Evolutionary conservation across 352 stramenopile species (phyloP), one percentile per base, ranked within the genome.

Genomic region (Ophiocytium majus): DNA sequence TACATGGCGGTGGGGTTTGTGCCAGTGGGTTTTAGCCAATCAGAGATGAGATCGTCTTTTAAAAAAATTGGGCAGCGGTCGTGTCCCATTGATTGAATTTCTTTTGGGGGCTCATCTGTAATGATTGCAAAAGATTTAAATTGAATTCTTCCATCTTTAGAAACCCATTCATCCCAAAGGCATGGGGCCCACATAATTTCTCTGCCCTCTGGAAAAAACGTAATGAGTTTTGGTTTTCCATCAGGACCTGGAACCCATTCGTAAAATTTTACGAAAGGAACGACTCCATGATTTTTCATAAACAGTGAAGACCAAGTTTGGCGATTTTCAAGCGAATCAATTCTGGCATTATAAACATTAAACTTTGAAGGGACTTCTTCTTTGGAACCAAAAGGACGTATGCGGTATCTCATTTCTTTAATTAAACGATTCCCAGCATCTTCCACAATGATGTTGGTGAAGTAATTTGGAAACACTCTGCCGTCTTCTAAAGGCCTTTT

Each of bases 11-110:
- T 28, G 28, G 19, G 57, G 57, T 28, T 71, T 71, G 19, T 71
- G 19, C 28, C 28, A 23, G 57, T 71, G 23, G 57, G 57, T 28
- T 23, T 28, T 71, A 71, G 57, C 57, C 57, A 71, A 23, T 71
- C 57, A 28, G 23, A 23, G 57, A 71, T 71, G 57, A 23, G 28
- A 23, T 71, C 28, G 19, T 71, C 57, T 71, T 28, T 71, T 28
- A 71, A 28, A 71, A 71, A 71, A 71, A 71, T 71, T 71, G 57
- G 57, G 57, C 57, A 71, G 57, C 57, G 57, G 28, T 71, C 57
- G 57, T 71, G 57, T 28, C 57, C 57, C 19, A 23, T 23, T 28
- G 23, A 23, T 23, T 23, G 19, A 28, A 71, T 28, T 71, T 71
- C 57, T 23, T 23, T 23, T 23, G 57, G 57, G 23, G 57, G 57